Evolutionary conservation across 441 rosid genomes (phyloP), one percentile per base, ranked within the genome.

Genomic region (Euphorbia celastroides): DNA sequence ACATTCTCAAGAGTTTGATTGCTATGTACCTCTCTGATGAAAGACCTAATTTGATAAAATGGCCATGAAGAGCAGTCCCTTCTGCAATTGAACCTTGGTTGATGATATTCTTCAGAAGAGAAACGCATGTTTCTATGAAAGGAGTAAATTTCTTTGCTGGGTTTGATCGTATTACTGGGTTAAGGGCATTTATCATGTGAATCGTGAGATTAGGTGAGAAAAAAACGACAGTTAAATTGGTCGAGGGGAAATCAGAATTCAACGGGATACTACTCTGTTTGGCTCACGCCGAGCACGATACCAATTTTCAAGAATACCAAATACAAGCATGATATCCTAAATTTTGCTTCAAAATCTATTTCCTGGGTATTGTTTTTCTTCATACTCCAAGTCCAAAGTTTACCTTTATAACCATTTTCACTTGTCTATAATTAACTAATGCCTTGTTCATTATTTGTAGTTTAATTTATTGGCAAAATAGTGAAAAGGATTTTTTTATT

Each of bases 1-100:
- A 84, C 86, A 86, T 65, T 9, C 77, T 72, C 74, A 86, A 78
- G 36, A 86, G 81, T 71, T 78, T 86, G 14, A 80, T 52, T 22
- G 86, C 74, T 63, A 84, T 55, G 54, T 38, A 78, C 67, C 80
- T 67, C 67, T 86, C 82, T 0, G 80, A 64, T 6, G 75, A 81
- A 38, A 75, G 12, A 41, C 89, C 89, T 31, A 32, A 60, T 64
- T 84, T 86, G 69, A 84, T 26, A 48, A 86, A 59, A 68, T 67
- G 82, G 60, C 78, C 72, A 74, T 86, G 92, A 54, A 86, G 71
- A 51, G 57, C 75, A 19, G 68, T 68, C 46, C 84, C 92, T 61
- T 78, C 73, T 17, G 60, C 31, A 67, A 80, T 57, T 22, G 66
- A 70, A 64, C 79, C 67, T 56, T 79, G 70, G 32, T 17, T 25